Conservation (phyloP, 768 basidiomycete species). For the Trametes villosa region DNA sequence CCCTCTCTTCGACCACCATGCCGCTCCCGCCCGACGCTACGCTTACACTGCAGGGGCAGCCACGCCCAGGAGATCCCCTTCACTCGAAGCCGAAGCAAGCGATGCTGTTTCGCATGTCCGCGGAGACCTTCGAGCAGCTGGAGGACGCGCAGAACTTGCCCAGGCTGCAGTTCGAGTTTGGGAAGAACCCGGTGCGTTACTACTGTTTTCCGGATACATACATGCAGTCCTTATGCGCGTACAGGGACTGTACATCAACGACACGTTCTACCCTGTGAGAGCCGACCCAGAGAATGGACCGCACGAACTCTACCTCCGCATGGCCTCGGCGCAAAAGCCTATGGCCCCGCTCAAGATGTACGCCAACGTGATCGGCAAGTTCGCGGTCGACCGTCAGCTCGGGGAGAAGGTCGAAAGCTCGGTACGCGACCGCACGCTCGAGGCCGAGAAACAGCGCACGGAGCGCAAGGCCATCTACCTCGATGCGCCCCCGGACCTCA, state of each 20-base stretch:
- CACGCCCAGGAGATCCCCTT: conserved; percentile 56
- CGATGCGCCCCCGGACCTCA: conserved; percentile 40
- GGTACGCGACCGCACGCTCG: conserved; percentile 43
- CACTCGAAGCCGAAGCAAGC: conserved; percentile 71
- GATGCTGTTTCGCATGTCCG: conserved; percentile 76
- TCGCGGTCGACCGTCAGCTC: conserved; percentile 67
- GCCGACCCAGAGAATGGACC: conserved; percentile 54
- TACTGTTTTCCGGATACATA: conserved; percentile 1
- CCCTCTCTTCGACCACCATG: conserved; percentile 44
- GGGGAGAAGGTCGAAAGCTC: conserved; percentile 46
- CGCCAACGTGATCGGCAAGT: conserved; percentile 75
- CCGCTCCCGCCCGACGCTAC: conserved; percentile 61
- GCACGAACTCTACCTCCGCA: conserved; percentile 77
- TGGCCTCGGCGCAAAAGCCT: conserved; percentile 59
- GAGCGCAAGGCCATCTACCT: conserved; percentile 52
- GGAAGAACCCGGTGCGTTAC: conserved; percentile 55
- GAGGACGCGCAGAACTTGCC: conserved; percentile 49
- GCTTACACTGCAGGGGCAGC: conserved; percentile 62
- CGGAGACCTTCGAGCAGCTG: conserved; percentile 72
- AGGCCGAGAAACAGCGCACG: conserved; percentile 49
- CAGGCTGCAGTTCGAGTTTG: conserved; percentile 64
- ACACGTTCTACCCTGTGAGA: conserved; percentile 64
- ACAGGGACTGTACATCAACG: conserved; percentile 71
- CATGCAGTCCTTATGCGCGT: background rate
- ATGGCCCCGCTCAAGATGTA: conserved; percentile 71